These are phyloP conservation scores for Panus rudis DNA, from an alignment of 768 basidiomycete species.

Conservation along the genomic window DNA sequence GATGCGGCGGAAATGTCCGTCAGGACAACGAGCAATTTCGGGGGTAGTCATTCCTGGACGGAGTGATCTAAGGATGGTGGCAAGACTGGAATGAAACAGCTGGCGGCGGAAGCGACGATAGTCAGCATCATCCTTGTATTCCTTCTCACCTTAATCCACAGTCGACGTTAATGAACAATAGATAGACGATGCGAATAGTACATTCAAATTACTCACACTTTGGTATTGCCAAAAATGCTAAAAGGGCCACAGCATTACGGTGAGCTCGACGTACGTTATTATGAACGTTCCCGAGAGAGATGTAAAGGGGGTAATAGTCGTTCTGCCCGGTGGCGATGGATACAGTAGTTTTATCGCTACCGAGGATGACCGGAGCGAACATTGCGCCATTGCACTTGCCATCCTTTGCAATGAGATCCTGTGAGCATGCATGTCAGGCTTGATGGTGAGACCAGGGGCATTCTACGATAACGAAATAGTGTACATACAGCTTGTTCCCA, in stretches of 20 bases:
- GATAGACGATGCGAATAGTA: background rate
- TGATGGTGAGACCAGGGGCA: background rate
- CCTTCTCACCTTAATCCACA: background rate
- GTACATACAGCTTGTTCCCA: slow-evolving; percentile 26
- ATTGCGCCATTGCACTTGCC: slow-evolving; percentile 10
- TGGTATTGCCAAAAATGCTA: slow-evolving; percentile 24
- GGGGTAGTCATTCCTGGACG: slow-evolving; percentile 11
- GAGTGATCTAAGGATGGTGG: slow-evolving; percentile 9
- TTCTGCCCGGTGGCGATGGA: slow-evolving; percentile 19
- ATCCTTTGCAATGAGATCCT: slow-evolving; percentile 5
- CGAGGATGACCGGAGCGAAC: slow-evolving; percentile 18
- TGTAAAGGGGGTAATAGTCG: slow-evolving; percentile 23
- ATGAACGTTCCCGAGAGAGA: slow-evolving; percentile 16
- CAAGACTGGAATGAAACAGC: slow-evolving; percentile 9
- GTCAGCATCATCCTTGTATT: background rate
- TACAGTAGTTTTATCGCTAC: slow-evolving; percentile 23
- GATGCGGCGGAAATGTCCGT: slow-evolving; percentile 10
- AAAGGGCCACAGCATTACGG: slow-evolving; percentile 7
- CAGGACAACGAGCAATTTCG: slow-evolving; percentile 7
- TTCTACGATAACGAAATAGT: background rate
- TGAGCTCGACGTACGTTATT: slow-evolving; percentile 19
- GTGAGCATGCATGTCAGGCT: background rate
- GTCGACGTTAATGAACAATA: background rate
- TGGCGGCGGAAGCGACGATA: slow-evolving; percentile 10
- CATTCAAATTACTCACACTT: slow-evolving; percentile 19